Conservation (phyloP, 23 red algal species). For the Gracilaria caudata region DNA sequence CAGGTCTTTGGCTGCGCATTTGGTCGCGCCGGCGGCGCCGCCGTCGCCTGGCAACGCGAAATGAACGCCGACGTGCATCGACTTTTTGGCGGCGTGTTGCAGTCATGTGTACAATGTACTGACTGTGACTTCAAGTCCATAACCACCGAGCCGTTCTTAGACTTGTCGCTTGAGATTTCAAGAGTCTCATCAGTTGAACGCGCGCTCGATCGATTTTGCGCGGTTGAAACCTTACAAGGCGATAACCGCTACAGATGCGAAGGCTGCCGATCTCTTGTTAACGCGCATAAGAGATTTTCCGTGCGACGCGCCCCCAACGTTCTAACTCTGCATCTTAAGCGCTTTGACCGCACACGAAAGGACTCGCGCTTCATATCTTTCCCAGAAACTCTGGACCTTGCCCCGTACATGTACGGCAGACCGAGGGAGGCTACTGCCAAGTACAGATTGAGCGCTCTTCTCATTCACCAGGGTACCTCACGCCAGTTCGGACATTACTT, state of each 20-base stretch:
- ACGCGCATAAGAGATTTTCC: slow-evolving; percentile 73
- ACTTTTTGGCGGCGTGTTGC: slow-evolving; percentile 86
- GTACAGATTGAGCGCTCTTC: slow-evolving; percentile 59
- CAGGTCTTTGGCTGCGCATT: slow-evolving; percentile 57
- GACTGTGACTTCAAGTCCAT: slow-evolving; percentile 59
- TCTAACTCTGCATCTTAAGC: slow-evolving; percentile 90
- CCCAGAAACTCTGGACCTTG: slow-evolving; percentile 61
- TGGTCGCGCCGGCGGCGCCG: background rate
- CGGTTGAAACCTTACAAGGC: slow-evolving; percentile 77
- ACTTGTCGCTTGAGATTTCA: slow-evolving; percentile 81
- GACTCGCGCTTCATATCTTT: slow-evolving; percentile 63
- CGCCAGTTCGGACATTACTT: slow-evolving; percentile 64
- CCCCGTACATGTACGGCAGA: slow-evolving; percentile 56
- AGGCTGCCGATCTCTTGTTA: slow-evolving; percentile 42
- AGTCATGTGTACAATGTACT: slow-evolving; percentile 64
- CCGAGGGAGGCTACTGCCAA: slow-evolving; percentile 23
- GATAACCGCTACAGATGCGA: slow-evolving; percentile 85
- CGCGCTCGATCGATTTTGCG: slow-evolving; percentile 74
- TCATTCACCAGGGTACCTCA: slow-evolving; percentile 70
- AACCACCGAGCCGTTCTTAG: slow-evolving; percentile 86
- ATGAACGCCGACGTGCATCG: slow-evolving; percentile 66
- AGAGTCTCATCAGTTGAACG: slow-evolving; percentile 28
- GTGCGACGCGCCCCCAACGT: slow-evolving; percentile 79
- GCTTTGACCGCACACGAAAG: slow-evolving; percentile 72
- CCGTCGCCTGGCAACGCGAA: slow-evolving; percentile 51